Base-by-base conservation (phyloP, 2,329 filamentous ascomycete genomes). In the Aspergillus ruber region DNA sequence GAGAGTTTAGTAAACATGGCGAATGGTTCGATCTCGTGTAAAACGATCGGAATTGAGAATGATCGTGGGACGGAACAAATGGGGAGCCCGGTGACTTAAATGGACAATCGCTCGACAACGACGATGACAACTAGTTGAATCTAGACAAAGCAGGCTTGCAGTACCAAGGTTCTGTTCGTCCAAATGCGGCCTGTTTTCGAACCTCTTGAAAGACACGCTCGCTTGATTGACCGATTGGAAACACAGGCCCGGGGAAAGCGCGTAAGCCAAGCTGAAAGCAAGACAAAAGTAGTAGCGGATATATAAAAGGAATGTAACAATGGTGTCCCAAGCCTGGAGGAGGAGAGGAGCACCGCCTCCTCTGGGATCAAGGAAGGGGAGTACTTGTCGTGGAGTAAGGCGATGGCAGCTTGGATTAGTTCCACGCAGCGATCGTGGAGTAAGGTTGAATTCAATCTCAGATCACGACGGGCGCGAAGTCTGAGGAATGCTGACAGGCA, bases 21-120 rank as follows among this genome's bases (percentile, higher is more conserved):
- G n/a, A 40, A 45, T 51, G 41, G 55, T 72, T 71, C 60, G 73
- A 42, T 15, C 57, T 48, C 49, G 45, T 49, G 50, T 45, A 56
- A 49, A 50, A 42, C 49, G 46, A 49, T 52, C 9, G 36, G 17
- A 39, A 18, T 39, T 8, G 10, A 12, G 17, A 21, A 39, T 39
- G 17, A 18, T 12, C 15, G 47, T 55, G 56, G 55, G 52, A 62
- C 63, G 58, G 61, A 29, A 29, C 25, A 12, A 29, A 29, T 10
- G 25, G 10, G 25, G 49, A 52, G 57, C 57, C 50, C 38, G 48
- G 54, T 52, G 53, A 43, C 59, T 63, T 66, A 66, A 66, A 60
- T 64, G 63, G 54, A 55, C 20, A 42, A 44, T 44, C 43, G 51
- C 39, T 54, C 42, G 47, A 55, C 49, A 43, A 27, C 17, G 38